Conservation (phyloP, 140 eudicot species). For the Senecio squalidus region DNA sequence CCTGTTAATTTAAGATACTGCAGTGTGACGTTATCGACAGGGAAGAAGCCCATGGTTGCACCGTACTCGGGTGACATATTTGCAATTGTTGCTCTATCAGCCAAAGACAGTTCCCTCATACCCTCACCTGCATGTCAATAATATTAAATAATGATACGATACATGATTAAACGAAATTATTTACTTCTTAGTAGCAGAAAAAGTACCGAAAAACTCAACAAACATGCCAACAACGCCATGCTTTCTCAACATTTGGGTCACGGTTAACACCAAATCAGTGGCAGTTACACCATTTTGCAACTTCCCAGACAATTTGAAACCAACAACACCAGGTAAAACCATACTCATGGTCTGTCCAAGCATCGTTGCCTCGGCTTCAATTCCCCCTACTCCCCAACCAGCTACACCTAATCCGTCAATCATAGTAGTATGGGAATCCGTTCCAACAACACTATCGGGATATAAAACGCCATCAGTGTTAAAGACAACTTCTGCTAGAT, state of each 20-base stretch:
- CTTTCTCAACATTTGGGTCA: conserved; percentile 96
- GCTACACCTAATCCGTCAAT: conserved; percentile 99
- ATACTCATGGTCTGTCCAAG: conserved; percentile 99
- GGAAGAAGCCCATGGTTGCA: conserved; percentile 99
- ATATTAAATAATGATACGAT: too few species aligned
- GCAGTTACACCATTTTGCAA: conserved; percentile 95
- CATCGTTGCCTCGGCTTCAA: conserved; percentile 99
- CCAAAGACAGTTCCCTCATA: conserved; percentile 69
- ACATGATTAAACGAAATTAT: too few species aligned
- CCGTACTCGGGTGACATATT: conserved; percentile 99
- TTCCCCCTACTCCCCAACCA: conserved; percentile 99
- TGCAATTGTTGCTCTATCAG: conserved; percentile 99
- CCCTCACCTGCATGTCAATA: conserved; percentile 94
- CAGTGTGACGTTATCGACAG: conserved; percentile 92
- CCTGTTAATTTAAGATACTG: conserved; percentile 95
- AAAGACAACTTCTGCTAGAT: conserved; percentile 97
- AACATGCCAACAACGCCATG: conserved; percentile 98
- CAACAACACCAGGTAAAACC: conserved; percentile 99
- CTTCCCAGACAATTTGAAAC: conserved; percentile 82
- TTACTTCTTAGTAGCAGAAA: neutral
- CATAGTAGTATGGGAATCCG: conserved; percentile 99
- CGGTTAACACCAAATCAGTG: conserved; percentile 93
- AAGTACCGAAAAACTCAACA: conserved; percentile 87
- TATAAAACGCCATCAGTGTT: conserved; percentile 82
- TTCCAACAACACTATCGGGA: conserved; percentile 99